These are phyloP conservation scores for Pulchroboletus neoregius DNA, from an alignment of 1,284 basidiomycete species.

Conservation along the genomic window DNA sequence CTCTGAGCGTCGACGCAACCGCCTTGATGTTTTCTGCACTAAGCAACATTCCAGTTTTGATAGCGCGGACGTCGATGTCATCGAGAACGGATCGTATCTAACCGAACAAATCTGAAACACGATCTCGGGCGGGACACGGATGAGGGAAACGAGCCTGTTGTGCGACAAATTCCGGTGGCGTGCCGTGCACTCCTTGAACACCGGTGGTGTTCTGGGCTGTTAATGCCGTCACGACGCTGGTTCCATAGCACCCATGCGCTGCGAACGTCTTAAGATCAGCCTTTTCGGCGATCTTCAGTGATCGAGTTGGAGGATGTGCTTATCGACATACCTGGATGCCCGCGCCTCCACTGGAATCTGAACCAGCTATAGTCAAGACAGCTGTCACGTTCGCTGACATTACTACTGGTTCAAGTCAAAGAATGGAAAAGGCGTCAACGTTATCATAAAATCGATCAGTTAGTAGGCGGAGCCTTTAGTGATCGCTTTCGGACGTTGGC, in stretches of 20 bases:
- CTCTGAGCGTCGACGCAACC: constrained; percentile 44
- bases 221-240: constrained; percentile 84
- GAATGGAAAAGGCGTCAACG: too few relatives aligned
- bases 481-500: too few relatives aligned
- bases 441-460: too few relatives aligned
- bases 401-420: too few relatives aligned
- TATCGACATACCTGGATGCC: constrained; percentile 72
- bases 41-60: constrained; percentile 91
- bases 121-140: constrained; percentile 1
- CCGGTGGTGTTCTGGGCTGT: constrained; percentile 91
- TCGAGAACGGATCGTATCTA: constrained; percentile 73
- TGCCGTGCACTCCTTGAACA: constrained; percentile 68
- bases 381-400: constrained; percentile 15
- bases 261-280: constrained; percentile 87
- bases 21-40: constrained; percentile 47
- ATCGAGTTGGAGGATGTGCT: neutral
- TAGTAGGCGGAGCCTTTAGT: too few relatives aligned
- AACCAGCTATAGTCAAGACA: constrained; percentile 78
- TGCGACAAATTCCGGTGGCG: constrained; percentile 65
- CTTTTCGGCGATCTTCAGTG: constrained; percentile 33
- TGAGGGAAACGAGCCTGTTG: constrained; percentile 52
- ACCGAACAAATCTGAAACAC: neutral
- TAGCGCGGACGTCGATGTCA: constrained; percentile 71
- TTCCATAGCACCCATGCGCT: constrained; percentile 78
- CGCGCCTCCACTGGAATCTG: constrained; percentile 85